Percentiles rank a stretch among this genome's conserved stretches.
These are phyloP conservation scores for Fusarium albosuccineum DNA, from an alignment of 2,329 filamentous ascomycete genomes.

Conservation along the genomic window DNA sequence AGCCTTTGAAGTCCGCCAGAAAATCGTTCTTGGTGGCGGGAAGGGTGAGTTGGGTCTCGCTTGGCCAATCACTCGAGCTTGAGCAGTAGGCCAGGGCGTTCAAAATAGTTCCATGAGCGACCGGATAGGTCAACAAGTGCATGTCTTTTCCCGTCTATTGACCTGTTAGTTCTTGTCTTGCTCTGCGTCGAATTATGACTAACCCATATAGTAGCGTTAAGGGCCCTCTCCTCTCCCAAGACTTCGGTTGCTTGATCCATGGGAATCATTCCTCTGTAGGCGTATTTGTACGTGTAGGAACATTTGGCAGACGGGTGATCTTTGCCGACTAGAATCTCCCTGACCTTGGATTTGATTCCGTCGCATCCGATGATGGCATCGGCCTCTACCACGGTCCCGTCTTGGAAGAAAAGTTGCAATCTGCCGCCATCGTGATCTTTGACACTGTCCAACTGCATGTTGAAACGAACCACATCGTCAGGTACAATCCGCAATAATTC, in stretches of 20 bases:
- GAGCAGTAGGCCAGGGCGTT: not conserved
- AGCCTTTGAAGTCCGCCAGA: not conserved
- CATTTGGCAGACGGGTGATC: not conserved
- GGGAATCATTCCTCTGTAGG: not conserved
- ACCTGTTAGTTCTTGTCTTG: not conserved
- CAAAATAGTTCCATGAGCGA: not conserved
- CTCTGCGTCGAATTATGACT: not conserved
- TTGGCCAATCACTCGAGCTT: not conserved
- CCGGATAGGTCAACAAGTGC: slow-evolving; percentile 3
- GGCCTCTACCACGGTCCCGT: not conserved
- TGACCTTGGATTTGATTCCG: not conserved
- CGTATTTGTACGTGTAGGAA: not conserved
- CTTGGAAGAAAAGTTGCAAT: not conserved
- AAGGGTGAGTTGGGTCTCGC: slow-evolving; percentile 4
- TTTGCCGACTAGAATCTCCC: not conserved
- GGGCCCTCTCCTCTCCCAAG: not conserved
- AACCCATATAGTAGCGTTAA: not conserved
- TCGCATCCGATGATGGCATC: slow-evolving; percentile 5
- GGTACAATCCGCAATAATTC: not conserved
- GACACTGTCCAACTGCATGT: not conserved
- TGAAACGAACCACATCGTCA: not conserved
- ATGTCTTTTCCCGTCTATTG: not conserved
- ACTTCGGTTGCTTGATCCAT: not conserved
- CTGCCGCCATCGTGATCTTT: not conserved
- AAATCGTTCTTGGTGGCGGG: not conserved